Evolutionary conservation across 768 basidiomycete species (phyloP).

Genomic region (Cubamyces lactineus): DNA sequence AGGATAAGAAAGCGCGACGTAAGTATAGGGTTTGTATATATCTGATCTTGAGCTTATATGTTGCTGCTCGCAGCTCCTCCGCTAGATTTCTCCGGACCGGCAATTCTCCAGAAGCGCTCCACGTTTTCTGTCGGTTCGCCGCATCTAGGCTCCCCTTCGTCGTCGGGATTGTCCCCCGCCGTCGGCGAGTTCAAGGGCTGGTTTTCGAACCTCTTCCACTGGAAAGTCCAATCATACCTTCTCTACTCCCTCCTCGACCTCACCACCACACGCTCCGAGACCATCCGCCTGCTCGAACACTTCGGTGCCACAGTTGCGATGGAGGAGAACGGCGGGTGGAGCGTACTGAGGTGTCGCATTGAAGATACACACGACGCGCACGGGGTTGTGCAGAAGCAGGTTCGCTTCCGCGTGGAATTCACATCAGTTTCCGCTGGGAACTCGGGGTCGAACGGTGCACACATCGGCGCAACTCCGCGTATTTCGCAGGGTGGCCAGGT

Average conservation of each 20-base stretch:
- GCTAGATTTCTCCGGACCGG: slow-evolving; percentile 53
- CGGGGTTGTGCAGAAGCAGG: slow-evolving; percentile 63
- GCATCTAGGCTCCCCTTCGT: slow-evolving; percentile 43
- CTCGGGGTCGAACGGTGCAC: slow-evolving; percentile 6
- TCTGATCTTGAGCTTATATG: not conserved
- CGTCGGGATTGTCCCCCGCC: slow-evolving; percentile 56
- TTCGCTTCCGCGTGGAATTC: slow-evolving; percentile 87
- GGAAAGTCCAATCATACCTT: slow-evolving; percentile 66
- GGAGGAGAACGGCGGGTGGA: slow-evolving; percentile 47
- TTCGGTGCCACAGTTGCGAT: slow-evolving; percentile 66
- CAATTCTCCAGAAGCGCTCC: slow-evolving; percentile 45
- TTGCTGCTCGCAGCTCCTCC: slow-evolving; percentile 48
- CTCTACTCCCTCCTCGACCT: slow-evolving; percentile 62
- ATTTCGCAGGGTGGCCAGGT: slow-evolving; percentile 30
- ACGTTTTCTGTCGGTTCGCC: slow-evolving; percentile 53
- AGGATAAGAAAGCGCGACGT: slow-evolving; percentile 61
- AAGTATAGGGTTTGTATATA: slow-evolving; percentile 33
- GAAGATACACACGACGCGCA: slow-evolving; percentile 50
- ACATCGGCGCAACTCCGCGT: slow-evolving; percentile 29
- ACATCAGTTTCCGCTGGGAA: slow-evolving; percentile 27
- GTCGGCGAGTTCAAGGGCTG: slow-evolving; percentile 88
- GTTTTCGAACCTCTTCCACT: slow-evolving; percentile 96
- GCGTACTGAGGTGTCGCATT: slow-evolving; percentile 53
- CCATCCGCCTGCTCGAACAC: slow-evolving; percentile 62
- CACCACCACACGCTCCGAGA: slow-evolving; percentile 64